Base-by-base conservation (phyloP, 2,329 filamentous ascomycete genomes). In the Curvularia sp. region DNA sequence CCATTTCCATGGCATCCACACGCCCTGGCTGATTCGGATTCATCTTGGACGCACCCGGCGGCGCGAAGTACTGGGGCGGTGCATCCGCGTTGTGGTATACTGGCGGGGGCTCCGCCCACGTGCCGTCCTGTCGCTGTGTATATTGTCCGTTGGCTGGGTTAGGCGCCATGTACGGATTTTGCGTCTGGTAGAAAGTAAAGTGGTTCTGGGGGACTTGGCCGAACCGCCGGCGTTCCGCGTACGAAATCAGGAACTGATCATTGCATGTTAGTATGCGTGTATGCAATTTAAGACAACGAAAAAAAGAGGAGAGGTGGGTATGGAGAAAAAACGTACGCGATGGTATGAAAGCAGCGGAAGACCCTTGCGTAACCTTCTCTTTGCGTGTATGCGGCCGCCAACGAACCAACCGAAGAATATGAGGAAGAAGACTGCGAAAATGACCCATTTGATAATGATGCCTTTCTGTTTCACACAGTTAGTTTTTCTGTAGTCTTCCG, bases 331-430 rank as follows among this genome's bases (percentile, higher is more conserved):
- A 67, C 73, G 21, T 72, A 79, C 76, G 54, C 88, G 81, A 77
- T 95, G 90, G 72, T 94, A 94, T 61, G 77, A 78, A 34, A 93
- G 77, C 15, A 90, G 88, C 18, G 82, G 80, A 36, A 87, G 79
- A 1, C 90, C 90, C 74, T 87, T 88, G 60, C 80, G 82, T 63
- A 93, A 81, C 46, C 91, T 83, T 45, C 79, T 78, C 73, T 86
- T 86, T 45, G 90, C 91, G 77, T 94, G 91, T 46, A 85, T 77
- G 74, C 90, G 89, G 60, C 89, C 90, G 58, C 86, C 81, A 53
- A 91, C 65, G 68, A 93, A 80, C 81, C 87, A 92, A 41, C 82
- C 68, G 51, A 86, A 74, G 69, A 91, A 77, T 59, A 87, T 55
- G 54, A 83, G 57, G 67, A 91, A 80, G 64, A 94, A 73, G 61